These are phyloP conservation scores for Curvularia verruculosa DNA, from an alignment of 2,329 filamentous ascomycete genomes.

Conservation along the genomic window DNA sequence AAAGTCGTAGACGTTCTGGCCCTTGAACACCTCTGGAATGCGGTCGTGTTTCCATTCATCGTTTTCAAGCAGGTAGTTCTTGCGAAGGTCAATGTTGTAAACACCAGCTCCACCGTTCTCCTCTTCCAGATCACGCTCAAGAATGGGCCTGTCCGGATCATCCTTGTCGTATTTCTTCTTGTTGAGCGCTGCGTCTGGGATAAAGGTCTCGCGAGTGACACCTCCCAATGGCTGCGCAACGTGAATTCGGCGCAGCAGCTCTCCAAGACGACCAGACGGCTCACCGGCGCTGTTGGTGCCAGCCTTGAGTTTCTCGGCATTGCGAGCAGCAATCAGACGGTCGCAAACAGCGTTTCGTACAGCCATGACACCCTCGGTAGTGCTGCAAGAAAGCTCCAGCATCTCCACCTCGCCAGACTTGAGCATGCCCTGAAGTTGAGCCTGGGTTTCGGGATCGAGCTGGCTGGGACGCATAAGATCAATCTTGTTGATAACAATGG, in stretches of 20 bases:
- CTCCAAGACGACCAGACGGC: conserved; percentile 79
- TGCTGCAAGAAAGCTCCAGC: conserved; percentile 92
- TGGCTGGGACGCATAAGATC: conserved; percentile 89
- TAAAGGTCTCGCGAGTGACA: conserved; percentile 77
- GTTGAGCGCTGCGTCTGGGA: conserved; percentile 81
- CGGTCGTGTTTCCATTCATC: conserved; percentile 96
- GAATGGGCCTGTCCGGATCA: conserved; percentile 80
- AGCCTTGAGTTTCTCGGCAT: conserved; percentile 91
- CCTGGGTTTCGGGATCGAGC: conserved; percentile 77
- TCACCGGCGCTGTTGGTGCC: conserved; percentile 81
- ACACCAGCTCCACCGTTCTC: conserved; percentile 95
- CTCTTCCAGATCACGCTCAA: conserved; percentile 87
- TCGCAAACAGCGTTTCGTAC: conserved; percentile 97
- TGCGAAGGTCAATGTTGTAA: conserved; percentile 88
- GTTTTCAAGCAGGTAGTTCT: conserved; percentile 85
- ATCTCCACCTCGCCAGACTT: conserved; percentile 91
- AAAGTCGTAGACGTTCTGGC: conserved; percentile 97
- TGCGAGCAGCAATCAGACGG: conserved; percentile 87
- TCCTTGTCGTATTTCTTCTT: conserved; percentile 88
- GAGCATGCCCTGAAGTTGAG: conserved; percentile 77
- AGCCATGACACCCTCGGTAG: conserved; percentile 88
- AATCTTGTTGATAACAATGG: conserved; percentile 98
- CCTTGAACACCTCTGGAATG: conserved; percentile 91
- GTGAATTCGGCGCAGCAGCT: conserved; percentile 93
- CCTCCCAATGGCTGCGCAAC: conserved; percentile 93